Evolutionary conservation across 352 stramenopile species (phyloP).

Genomic region (Sclerospora graminicola): DNA sequence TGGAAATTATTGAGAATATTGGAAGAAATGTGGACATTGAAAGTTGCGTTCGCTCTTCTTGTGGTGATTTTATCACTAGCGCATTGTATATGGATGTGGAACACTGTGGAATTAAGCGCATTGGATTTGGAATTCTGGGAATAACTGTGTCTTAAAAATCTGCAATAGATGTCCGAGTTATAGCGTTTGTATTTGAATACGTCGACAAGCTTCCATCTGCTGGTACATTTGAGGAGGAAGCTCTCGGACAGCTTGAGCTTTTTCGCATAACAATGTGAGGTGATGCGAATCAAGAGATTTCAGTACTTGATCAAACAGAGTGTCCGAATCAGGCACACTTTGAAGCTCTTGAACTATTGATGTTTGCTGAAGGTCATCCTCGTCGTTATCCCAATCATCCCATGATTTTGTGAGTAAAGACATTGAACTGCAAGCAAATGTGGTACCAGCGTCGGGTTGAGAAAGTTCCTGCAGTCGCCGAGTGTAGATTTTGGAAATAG

Average conservation of each 20-base stretch:
- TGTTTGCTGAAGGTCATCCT: slow-evolving; percentile 11
- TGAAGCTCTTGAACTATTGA: slow-evolving; percentile 3
- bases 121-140: slow-evolving; percentile 5
- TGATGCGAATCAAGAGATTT: neutral
- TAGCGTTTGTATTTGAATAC: neutral
- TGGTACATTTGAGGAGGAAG: slow-evolving; percentile 12
- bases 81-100: slow-evolving; percentile 18
- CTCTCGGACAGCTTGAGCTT: neutral
- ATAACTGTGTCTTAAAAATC: neutral
- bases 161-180: neutral
- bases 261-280: slow-evolving; percentile 1
- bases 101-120: slow-evolving; percentile 9
- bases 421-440: neutral
- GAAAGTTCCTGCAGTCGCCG: no score
- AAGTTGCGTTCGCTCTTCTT: slow-evolving; percentile 6
- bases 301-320: slow-evolving; percentile 7
- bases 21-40: slow-evolving; percentile 6
- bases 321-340: neutral
- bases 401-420: slow-evolving; percentile 8
- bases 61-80: slow-evolving; percentile 13
- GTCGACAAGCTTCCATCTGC: slow-evolving; percentile 5
- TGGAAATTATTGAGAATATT: neutral
- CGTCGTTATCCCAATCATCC: slow-evolving; percentile 36
- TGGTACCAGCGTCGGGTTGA: no score
- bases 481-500: no score